Evolutionary conservation across 768 basidiomycete species (phyloP).

Genomic region (Tricholoma matsutake): DNA sequence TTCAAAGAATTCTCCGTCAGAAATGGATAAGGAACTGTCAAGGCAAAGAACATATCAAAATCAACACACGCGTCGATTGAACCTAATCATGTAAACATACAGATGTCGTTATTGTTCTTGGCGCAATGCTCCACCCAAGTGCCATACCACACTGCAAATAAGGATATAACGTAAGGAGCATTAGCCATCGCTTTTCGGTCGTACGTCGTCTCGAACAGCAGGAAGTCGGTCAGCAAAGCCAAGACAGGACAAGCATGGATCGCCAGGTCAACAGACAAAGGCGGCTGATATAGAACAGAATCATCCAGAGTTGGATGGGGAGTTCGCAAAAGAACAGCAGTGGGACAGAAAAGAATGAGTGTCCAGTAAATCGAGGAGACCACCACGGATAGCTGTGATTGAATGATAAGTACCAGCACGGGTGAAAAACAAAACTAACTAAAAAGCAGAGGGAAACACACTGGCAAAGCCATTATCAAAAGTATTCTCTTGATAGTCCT

Average conservation of each 20-base stretch:
- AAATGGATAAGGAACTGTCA: slow-evolving; percentile 80
- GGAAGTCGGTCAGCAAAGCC: slow-evolving; percentile 62
- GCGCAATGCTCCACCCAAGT: slow-evolving; percentile 70
- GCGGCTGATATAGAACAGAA: slow-evolving; percentile 34
- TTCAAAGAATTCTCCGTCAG: slow-evolving; percentile 55
- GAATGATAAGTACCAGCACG: not conserved
- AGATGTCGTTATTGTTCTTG: slow-evolving; percentile 49
- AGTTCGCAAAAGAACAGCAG: slow-evolving; percentile 47
- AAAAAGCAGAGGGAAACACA: slow-evolving; percentile 26
- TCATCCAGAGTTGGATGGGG: slow-evolving; percentile 28
- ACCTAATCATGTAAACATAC: slow-evolving; percentile 41
- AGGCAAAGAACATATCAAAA: slow-evolving; percentile 3
- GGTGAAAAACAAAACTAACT: too few relatives aligned
- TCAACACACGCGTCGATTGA: not conserved
- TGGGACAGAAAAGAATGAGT: slow-evolving; percentile 51
- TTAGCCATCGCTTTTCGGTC: slow-evolving; percentile 21
- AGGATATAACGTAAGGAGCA: slow-evolving; percentile 27
- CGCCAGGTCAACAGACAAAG: slow-evolving; percentile 56
- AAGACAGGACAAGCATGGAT: slow-evolving; percentile 65
- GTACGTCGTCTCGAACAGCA: slow-evolving; percentile 61
- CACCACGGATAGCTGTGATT: slow-evolving; percentile 31
- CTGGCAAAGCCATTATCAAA: slow-evolving; percentile 65
- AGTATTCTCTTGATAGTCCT: slow-evolving; percentile 50
- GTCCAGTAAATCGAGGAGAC: slow-evolving; percentile 66
- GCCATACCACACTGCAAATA: slow-evolving; percentile 47